A percentile compares a stretch with the other conserved stretches of the same genome.
Conservation (phyloP, 2,329 filamentous ascomycete species). For the Hypoxylon rubiginosum region DNA sequence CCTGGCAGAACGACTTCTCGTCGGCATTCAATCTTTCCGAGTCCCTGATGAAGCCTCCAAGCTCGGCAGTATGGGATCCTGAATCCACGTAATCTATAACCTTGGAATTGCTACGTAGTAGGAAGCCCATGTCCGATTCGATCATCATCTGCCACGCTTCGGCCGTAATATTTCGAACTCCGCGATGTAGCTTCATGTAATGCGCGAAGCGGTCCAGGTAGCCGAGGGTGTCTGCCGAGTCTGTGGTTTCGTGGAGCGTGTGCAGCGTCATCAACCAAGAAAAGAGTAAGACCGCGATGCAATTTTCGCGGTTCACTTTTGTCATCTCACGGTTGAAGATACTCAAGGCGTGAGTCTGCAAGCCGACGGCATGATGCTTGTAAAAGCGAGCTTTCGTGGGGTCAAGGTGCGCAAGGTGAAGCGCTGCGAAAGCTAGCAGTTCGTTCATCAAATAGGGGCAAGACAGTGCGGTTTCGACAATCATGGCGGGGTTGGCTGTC, state of each 20-base stretch:
- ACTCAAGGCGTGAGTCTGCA: conserved; percentile 32
- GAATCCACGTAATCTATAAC: conserved; percentile 7
- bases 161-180: conserved; percentile 11
- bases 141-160: conserved; percentile 27
- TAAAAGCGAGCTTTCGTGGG: conserved; percentile 26
- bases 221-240: conserved; percentile 12
- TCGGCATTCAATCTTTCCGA: conserved; percentile 13
- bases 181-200: conserved; percentile 31
- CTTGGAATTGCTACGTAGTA: conserved; percentile 2
- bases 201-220: conserved; percentile 29
- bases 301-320: conserved; percentile 26
- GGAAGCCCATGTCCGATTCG: conserved; percentile 27
- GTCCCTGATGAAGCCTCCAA: conserved; percentile 13
- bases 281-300: conserved; percentile 24
- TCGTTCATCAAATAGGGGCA: conserved; percentile 37
- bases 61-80: conserved; percentile 22
- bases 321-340: conserved; percentile 34
- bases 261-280: conserved; percentile 33
- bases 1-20: conserved; percentile 21
- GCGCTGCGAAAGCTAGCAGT: conserved; percentile 30
- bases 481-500: neutral
- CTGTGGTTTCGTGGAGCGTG: conserved; percentile 20
- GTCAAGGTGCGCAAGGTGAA: conserved; percentile 27
- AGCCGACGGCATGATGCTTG: conserved; percentile 31
- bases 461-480: conserved; percentile 20